Evolutionary conservation across 352 stramenopile genomes (phyloP), one percentile per base, ranked within the genome.

Genomic region (Phytophthora boehmeriae): DNA sequence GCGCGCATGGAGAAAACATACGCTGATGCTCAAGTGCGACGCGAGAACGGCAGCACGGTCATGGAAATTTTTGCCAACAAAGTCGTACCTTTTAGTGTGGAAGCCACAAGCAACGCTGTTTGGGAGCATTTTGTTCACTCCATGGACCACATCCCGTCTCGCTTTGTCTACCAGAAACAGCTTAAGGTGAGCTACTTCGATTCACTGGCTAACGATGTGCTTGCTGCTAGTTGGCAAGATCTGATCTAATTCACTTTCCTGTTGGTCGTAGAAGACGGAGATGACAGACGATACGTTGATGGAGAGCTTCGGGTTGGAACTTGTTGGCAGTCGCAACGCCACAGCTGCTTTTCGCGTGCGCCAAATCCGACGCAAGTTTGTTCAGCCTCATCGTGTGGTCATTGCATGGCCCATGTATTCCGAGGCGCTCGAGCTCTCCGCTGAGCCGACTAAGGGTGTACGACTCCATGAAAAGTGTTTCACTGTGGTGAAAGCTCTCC

Each of bases 21-120:
- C 45, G 66, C 71, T 10, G 73, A 83, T 32, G 75, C 75, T 9
- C 72, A 85, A 65, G 50, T 87, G 27, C 74, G 76, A 14, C 64
- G 59, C 36, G 77, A 86, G 41, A 68, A 75, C 27, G 75, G 70
- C 32, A 56, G 20, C 17, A 78, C 74, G 16, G 47, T 83, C 11
- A 79, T 85, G 62, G 77, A 83, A 54, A 83, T 85, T 47, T 83
- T 79, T 16, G 77, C 72, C 19, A 84, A 83, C 66, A 86, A 86
- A 45, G 65, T 84, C 27, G 73, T 86, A 54, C 77, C 77, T 17
- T 86, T 86, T 32, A 64, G 68, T 28, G 60, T 84, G 23, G 41
- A 75, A 23, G 63, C 70, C 20, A 83, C 73, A 8, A 65, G 63
- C 2, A 47, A 69, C 8, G 77, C 77, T 5, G 75, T 85, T 1